Conservation (phyloP, 106 monocot species). For the Phalaenopsis aphrodite region DNA sequence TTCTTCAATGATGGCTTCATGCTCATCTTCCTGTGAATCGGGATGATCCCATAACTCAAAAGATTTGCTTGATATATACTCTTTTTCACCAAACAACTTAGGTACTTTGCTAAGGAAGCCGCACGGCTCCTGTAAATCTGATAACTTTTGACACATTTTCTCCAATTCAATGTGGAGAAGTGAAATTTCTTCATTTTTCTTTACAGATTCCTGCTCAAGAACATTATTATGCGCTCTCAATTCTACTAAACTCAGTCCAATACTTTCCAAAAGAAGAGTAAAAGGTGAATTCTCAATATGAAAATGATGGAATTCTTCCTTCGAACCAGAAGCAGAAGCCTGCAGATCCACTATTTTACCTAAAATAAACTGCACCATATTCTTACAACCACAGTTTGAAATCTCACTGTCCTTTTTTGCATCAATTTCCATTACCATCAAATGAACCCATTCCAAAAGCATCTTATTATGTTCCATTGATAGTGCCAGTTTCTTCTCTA, state of each 20-base stretch:
- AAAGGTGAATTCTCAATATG: slow-evolving; percentile 53
- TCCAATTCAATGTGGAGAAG: slow-evolving; percentile 37
- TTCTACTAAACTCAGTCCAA: slow-evolving; percentile 25
- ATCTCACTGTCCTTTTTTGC: slow-evolving; percentile 13
- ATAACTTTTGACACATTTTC: slow-evolving; percentile 18
- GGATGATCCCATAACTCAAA: slow-evolving; percentile 15
- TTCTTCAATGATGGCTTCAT: slow-evolving; percentile 29
- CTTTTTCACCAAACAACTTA: slow-evolving; percentile 24
- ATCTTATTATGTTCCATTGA: slow-evolving; percentile 34
- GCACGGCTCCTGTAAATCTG: slow-evolving; percentile 14
- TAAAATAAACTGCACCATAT: slow-evolving; percentile 26
- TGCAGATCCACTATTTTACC: slow-evolving; percentile 31
- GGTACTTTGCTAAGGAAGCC: slow-evolving; percentile 22
- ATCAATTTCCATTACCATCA: slow-evolving; percentile 19
- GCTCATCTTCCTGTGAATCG: slow-evolving; percentile 19
- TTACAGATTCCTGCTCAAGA: slow-evolving; percentile 35
- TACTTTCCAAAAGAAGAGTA: slow-evolving; percentile 38
- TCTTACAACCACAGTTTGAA: slow-evolving; percentile 13
- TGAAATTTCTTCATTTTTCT: slow-evolving; percentile 25
- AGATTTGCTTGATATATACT: slow-evolving; percentile 23
- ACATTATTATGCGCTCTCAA: slow-evolving; percentile 29
- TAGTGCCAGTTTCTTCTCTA: slow-evolving; percentile 14
- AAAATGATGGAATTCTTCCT: slow-evolving; percentile 37
- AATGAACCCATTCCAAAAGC: slow-evolving; percentile 39
- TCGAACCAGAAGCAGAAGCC: slow-evolving; percentile 23